A percentile compares a stretch with the other conserved stretches of the same genome.
Conservation (phyloP, 371 early-diverging fungal species). For the Lichtheimia ornata region DNA sequence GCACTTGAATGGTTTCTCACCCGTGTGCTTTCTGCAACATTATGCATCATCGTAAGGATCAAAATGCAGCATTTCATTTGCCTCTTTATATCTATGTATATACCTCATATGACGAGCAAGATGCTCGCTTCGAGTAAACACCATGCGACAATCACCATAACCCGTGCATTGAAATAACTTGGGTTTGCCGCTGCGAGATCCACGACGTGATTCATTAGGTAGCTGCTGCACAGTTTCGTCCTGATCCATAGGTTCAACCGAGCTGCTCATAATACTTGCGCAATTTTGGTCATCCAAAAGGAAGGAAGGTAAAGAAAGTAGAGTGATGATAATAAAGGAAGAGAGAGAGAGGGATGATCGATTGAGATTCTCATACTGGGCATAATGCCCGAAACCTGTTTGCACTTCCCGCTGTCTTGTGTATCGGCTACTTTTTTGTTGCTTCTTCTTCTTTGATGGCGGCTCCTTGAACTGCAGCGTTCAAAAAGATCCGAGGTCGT, state of each 20-base stretch:
- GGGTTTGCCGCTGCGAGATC: constrained; percentile 29
- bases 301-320: not conserved
- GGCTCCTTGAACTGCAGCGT: constrained; percentile 1
- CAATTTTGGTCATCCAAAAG: not conserved
- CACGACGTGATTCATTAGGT: constrained; percentile 1
- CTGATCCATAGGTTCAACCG: constrained; percentile 7
- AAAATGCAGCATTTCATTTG: not conserved
- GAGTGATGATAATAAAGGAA: not conserved
- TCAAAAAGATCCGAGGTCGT: not conserved
- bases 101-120: constrained; percentile 55
- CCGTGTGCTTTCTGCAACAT: constrained; percentile 40
- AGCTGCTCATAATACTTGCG: constrained; percentile 6
- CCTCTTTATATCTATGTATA: not conserved
- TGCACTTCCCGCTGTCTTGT: not conserved
- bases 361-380: not conserved
- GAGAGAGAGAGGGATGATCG: not conserved
- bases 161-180: constrained; percentile 55
- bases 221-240: not conserved
- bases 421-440: constrained; percentile 8
- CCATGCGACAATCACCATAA: constrained; percentile 55
- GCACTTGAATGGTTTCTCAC: constrained; percentile 62
- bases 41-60: not conserved
- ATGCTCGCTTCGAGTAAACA: constrained; percentile 56
- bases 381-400: constrained; percentile 4
- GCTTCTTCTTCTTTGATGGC: not conserved